These are phyloP conservation scores for Thinopyrum obtusiflorum DNA, from an alignment of 202 grass and related monocot genomes.

Conservation along the genomic window DNA sequence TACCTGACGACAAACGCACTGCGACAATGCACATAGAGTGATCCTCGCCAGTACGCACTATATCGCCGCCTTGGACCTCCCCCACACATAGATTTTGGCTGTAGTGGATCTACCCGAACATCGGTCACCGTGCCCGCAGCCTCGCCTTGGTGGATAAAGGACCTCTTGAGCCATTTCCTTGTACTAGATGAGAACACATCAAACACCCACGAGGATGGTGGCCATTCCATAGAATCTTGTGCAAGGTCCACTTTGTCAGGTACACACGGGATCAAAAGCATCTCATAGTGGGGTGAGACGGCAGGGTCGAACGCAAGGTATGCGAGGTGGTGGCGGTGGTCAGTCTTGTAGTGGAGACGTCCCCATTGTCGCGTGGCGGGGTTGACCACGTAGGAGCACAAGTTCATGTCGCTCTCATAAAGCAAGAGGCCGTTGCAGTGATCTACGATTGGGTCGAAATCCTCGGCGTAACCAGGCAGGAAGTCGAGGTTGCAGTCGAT, in stretches of 20 bases:
- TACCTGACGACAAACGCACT: conserved; percentile 17
- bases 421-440: conserved; percentile 15
- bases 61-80: not conserved
- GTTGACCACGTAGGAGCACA: not conserved
- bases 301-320: conserved; percentile 1
- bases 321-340: not conserved
- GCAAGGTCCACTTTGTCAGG: not conserved
- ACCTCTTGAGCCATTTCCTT: not conserved
- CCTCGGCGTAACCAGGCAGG: not conserved
- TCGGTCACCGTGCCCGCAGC: not conserved
- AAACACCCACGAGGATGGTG: not conserved
- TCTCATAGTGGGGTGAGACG: not conserved
- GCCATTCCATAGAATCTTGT: conserved; percentile 5
- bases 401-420: not conserved
- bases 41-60: not conserved
- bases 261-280: not conserved
- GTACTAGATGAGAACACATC: not conserved
- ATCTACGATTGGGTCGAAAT: not conserved
- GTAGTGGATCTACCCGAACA: not conserved
- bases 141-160: not conserved
- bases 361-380: not conserved
- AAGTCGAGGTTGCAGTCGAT: not conserved
- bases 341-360: not conserved
- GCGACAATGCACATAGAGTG: conserved; percentile 19
- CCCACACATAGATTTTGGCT: not conserved